phyloP scores from a whole-genome alignment of 129 eudicot species.

The Flaveria brownii region DNA sequence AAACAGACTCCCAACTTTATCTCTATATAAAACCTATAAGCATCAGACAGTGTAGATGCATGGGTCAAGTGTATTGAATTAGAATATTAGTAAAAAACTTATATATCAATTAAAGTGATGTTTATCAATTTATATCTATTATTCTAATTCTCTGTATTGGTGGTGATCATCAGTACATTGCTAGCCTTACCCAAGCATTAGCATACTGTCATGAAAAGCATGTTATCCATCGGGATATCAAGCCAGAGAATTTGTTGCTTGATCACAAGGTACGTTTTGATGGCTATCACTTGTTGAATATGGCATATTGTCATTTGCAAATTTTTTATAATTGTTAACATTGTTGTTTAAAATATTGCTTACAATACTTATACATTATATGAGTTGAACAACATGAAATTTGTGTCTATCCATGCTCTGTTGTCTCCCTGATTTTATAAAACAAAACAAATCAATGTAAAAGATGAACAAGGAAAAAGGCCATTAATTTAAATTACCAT shows the following conservation, averaged over 20 bases:
- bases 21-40: background rate
- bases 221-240: slow-evolving; percentile 94
- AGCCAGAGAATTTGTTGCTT: slow-evolving; percentile 93
- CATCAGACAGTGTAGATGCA: background rate
- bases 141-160: slow-evolving; percentile 18
- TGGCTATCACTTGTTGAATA: slow-evolving; percentile 1
- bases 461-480: background rate
- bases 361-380: background rate
- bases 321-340: background rate
- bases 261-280: slow-evolving; percentile 78
- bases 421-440: background rate
- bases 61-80: background rate
- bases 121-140: background rate
- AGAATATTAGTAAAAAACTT: background rate
- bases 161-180: slow-evolving; percentile 61
- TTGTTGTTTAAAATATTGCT: background rate
- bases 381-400: background rate
- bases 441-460: background rate
- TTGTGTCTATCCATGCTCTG: background rate
- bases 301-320: background rate
- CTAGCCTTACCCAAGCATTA: slow-evolving; percentile 83
- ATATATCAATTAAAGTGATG: background rate
- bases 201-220: slow-evolving; percentile 90
- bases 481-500: background rate
- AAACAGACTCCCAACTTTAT: background rate